Percentiles rank a stretch among this genome's conserved stretches.
Evolutionary conservation across 179 eudicot species (phyloP).

Genomic region (Camellia oleifera): DNA sequence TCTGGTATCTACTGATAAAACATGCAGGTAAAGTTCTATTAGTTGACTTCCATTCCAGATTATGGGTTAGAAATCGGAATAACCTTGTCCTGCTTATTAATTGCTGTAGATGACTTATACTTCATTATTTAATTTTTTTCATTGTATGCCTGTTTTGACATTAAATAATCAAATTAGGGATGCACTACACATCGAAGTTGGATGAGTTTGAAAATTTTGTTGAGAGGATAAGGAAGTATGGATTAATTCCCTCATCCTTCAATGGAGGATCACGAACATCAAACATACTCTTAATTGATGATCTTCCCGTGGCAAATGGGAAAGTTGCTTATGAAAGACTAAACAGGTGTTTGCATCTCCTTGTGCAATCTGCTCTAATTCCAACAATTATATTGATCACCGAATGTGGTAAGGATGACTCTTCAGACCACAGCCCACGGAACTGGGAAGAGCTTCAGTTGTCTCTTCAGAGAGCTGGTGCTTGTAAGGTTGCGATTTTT

Average conservation of each 20-base stretch:
- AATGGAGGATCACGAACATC: slow-evolving; percentile 33
- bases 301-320: slow-evolving; percentile 80
- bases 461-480: slow-evolving; percentile 72
- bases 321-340: slow-evolving; percentile 65
- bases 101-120: not conserved
- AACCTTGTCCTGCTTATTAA: not conserved
- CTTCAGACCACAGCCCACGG: slow-evolving; percentile 48
- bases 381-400: slow-evolving; percentile 84
- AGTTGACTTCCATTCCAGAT: too few relatives aligned
- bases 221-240: slow-evolving; percentile 78
- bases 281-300: slow-evolving; percentile 76
- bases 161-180: slow-evolving; percentile 36
- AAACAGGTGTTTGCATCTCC: slow-evolving; percentile 67
- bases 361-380: slow-evolving; percentile 66
- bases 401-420: slow-evolving; percentile 61
- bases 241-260: slow-evolving; percentile 50
- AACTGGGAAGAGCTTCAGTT: slow-evolving; percentile 73
- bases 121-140: not conserved
- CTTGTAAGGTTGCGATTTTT: slow-evolving; percentile 71
- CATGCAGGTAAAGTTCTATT: not conserved
- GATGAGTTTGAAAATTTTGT: slow-evolving; percentile 94
- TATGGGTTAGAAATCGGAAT: not conserved
- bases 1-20: not conserved
- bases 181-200: slow-evolving; percentile 80
- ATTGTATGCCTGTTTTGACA: not conserved